Percentiles rank a stretch among this genome's conserved stretches.
phyloP scores from a whole-genome alignment of 1,139 yeast species.

The Hanseniaspora uvarum region DNA sequence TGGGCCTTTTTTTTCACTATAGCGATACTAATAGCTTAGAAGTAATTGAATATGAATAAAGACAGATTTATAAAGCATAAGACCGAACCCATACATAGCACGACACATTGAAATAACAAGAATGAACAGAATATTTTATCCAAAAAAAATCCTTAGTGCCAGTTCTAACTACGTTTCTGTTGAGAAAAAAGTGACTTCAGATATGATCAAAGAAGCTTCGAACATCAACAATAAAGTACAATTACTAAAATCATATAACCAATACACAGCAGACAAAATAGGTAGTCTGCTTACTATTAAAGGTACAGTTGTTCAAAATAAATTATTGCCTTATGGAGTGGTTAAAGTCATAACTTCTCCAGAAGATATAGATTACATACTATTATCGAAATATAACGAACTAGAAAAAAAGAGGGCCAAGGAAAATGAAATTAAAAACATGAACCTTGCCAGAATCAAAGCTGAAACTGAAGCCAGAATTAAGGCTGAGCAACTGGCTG shows the following conservation, averaged over 20 bases:
- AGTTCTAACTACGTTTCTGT: constrained; percentile 7
- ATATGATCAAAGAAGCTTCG: not conserved
- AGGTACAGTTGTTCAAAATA: constrained; percentile 12
- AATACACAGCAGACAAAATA: not conserved
- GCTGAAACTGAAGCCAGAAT: constrained; percentile 7
- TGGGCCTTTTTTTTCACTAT: too few relatives aligned
- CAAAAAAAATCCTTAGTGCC: not conserved
- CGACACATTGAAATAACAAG: not conserved
- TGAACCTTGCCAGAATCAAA: not conserved
- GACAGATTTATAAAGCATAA: too few relatives aligned
- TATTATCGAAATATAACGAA: constrained; percentile 12
- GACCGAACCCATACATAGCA: not conserved
- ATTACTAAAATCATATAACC: constrained; percentile 3
- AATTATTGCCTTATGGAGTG: not conserved
- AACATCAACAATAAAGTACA: constrained; percentile 7
- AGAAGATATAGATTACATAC: constrained; percentile 9
- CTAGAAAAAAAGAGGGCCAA: constrained; percentile 2
- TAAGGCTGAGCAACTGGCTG: constrained; percentile 1
- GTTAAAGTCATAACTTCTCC: constrained; percentile 6
- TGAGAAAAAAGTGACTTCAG: constrained; percentile 1
- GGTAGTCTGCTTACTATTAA: constrained; percentile 6
- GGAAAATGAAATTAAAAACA: not conserved
- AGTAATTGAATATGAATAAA: too few relatives aligned
- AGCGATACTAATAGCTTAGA: too few relatives aligned
- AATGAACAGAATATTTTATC: constrained; percentile 1